A percentile compares a stretch with the other conserved stretches of the same genome.
These are phyloP conservation scores for Pseudogymnoascus sp. DNA, from an alignment of 2,329 filamentous ascomycete species.

Conservation along the genomic window DNA sequence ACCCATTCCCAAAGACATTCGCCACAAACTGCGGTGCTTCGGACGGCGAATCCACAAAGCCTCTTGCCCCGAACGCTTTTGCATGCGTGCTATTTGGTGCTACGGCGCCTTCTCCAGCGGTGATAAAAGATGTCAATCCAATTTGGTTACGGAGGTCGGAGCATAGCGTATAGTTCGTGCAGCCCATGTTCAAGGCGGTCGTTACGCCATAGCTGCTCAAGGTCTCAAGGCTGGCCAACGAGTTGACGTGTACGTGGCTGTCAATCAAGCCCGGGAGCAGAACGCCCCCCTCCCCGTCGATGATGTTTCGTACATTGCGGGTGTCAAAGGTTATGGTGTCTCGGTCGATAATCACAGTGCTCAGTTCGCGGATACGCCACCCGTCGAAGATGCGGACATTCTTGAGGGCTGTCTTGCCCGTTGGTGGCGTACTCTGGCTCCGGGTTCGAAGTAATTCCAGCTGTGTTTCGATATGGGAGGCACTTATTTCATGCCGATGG, in stretches of 20 bases:
- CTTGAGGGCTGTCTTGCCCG: slow-evolving; percentile 5
- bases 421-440: not conserved
- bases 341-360: slow-evolving; percentile 11
- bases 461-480: not conserved
- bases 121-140: slow-evolving; percentile 11
- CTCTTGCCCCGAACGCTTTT: not conserved
- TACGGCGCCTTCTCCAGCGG: slow-evolving; percentile 7
- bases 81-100: slow-evolving; percentile 11
- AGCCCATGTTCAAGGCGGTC: slow-evolving; percentile 25
- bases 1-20: slow-evolving; percentile 10
- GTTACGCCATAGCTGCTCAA: slow-evolving; percentile 25
- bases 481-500: not conserved
- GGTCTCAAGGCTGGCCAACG: slow-evolving; percentile 18
- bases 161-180: slow-evolving; percentile 17
- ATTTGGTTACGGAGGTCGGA: slow-evolving; percentile 9
- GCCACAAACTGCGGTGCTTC: slow-evolving; percentile 10
- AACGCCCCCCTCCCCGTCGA: slow-evolving; percentile 23
- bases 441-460: not conserved
- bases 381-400: slow-evolving; percentile 12
- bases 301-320: slow-evolving; percentile 1
- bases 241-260: slow-evolving; percentile 23
- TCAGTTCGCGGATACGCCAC: slow-evolving; percentile 1
- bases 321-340: slow-evolving; percentile 7
- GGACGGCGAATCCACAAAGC: not conserved
- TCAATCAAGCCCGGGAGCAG: slow-evolving; percentile 28